phyloP scores from a whole-genome alignment of 129 eudicot species.

The Apium graveolens region DNA sequence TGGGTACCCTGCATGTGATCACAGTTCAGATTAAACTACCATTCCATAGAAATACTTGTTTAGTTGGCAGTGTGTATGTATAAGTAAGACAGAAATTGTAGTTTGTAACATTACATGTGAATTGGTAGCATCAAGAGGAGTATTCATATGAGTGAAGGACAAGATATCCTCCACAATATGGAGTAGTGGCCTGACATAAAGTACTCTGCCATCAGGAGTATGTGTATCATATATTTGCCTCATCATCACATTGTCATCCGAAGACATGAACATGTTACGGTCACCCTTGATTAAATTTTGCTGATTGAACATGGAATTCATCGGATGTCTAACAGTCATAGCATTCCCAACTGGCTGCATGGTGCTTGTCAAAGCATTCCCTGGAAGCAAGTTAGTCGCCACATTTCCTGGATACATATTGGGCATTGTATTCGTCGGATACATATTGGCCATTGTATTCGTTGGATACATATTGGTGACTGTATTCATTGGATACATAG shows the following conservation, averaged over 20 bases:
- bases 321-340: not conserved
- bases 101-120: slow-evolving; percentile 15
- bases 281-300: slow-evolving; percentile 28
- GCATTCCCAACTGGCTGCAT: not conserved
- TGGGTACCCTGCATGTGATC: not conserved
- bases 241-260: slow-evolving; percentile 57
- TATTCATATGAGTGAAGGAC: slow-evolving; percentile 31
- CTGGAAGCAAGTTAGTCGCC: not conserved
- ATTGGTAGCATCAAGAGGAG: slow-evolving; percentile 13
- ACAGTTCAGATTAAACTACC: not conserved
- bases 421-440: not conserved
- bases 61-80: not conserved
- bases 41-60: not conserved
- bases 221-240: slow-evolving; percentile 50
- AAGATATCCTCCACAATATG: slow-evolving; percentile 52
- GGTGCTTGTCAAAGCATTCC: not conserved
- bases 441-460: not conserved
- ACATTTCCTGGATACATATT: not conserved
- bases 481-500: not conserved
- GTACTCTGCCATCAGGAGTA: slow-evolving; percentile 50
- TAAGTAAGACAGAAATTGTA: not conserved
- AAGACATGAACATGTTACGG: slow-evolving; percentile 35
- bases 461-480: not conserved
- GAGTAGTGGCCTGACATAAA: slow-evolving; percentile 57
- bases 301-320: not conserved